Evolutionary conservation across 495 filamentous ascomycete genomes (phyloP).

Genomic region (Articulospora tetracladia): DNA sequence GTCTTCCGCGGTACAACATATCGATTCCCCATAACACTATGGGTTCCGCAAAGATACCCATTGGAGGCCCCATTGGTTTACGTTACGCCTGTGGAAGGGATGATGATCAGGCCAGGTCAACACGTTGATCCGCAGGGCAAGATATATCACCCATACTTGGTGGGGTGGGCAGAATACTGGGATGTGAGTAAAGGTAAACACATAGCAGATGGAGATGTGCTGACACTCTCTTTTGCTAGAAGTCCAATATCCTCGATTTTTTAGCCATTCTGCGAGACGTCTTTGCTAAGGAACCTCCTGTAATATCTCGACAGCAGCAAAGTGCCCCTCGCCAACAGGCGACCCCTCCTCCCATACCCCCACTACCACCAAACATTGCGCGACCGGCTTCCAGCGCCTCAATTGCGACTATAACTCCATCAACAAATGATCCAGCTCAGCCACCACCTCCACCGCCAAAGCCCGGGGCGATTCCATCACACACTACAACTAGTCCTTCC

Average conservation of each 20-base stretch:
- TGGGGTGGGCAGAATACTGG: slow-evolving; percentile 83
- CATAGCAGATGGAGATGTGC: slow-evolving; percentile 1
- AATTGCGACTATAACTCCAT: slow-evolving; percentile 12
- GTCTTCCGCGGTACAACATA: slow-evolving; percentile 85
- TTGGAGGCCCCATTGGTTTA: slow-evolving; percentile 80
- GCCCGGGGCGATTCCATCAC: slow-evolving; percentile 8
- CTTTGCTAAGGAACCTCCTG: slow-evolving; percentile 92
- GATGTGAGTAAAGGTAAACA: slow-evolving; percentile 59
- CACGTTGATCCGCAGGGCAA: slow-evolving; percentile 93
- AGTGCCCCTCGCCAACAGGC: slow-evolving; percentile 38
- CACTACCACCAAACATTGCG: slow-evolving; percentile 60
- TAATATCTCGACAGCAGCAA: slow-evolving; percentile 67
- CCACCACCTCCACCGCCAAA: slow-evolving; percentile 40
- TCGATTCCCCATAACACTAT: slow-evolving; percentile 86
- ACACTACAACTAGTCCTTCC: background rate
- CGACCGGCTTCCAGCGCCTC: slow-evolving; percentile 18
- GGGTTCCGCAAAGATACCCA: slow-evolving; percentile 94
- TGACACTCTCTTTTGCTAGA: slow-evolving; percentile 46
- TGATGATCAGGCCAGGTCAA: slow-evolving; percentile 87
- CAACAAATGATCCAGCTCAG: slow-evolving; percentile 12
- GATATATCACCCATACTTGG: slow-evolving; percentile 93
- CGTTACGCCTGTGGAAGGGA: slow-evolving; percentile 81
- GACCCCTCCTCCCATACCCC: slow-evolving; percentile 63
- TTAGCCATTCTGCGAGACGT: slow-evolving; percentile 78
- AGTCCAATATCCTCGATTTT: slow-evolving; percentile 76